phyloP scores from a whole-genome alignment of 2,329 filamentous ascomycete species.

The Hymenoscyphus infarciens region DNA sequence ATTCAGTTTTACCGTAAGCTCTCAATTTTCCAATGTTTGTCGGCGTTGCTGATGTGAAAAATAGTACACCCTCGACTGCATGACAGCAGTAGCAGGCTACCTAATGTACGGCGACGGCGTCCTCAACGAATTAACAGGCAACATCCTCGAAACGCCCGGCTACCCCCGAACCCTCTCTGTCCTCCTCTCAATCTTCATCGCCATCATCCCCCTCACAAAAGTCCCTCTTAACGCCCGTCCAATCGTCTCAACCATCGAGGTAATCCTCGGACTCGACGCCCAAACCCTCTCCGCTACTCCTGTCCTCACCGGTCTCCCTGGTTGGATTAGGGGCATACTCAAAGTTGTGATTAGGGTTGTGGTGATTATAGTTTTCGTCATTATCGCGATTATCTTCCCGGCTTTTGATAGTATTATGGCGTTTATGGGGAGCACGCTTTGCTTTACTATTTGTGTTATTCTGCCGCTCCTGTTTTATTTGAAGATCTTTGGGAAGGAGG shows the following conservation, averaged over 20 bases:
- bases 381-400: conserved; percentile 68
- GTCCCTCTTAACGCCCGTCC: conserved; percentile 87
- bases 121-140: conserved; percentile 83
- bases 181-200: conserved; percentile 79
- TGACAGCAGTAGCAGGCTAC: conserved; percentile 78
- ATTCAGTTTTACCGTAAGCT: conserved; percentile 75
- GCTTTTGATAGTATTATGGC: conserved; percentile 70
- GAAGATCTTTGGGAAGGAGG: conserved; percentile 77
- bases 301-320: conserved; percentile 50
- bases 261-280: conserved; percentile 64
- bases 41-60: neutral
- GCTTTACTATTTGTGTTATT: conserved; percentile 92
- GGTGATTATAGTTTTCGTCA: conserved; percentile 67
- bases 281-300: conserved; percentile 43
- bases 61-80: conserved; percentile 73
- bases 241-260: conserved; percentile 80
- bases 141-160: conserved; percentile 70
- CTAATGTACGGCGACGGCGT: conserved; percentile 95
- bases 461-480: conserved; percentile 85
- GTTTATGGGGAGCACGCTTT: conserved; percentile 80
- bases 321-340: conserved; percentile 53
- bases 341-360: conserved; percentile 62
- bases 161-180: conserved; percentile 74
- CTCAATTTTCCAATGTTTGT: neutral
- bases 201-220: conserved; percentile 92